Conservation (phyloP, 1,139 yeast genomes). For the Yamadazyma blattariae region DNA sequence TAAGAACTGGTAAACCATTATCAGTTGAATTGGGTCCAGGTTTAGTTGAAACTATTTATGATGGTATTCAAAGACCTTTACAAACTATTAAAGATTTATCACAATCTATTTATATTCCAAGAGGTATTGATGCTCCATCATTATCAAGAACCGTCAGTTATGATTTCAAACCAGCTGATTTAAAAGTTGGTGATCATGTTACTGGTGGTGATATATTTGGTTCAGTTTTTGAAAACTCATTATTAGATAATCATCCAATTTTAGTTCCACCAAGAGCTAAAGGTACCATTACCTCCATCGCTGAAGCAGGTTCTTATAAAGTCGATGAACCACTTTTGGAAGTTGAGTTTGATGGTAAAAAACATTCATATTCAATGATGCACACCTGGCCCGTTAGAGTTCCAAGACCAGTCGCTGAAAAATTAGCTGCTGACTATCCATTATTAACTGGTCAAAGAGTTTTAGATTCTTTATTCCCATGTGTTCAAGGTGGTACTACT, state of each 20-base stretch:
- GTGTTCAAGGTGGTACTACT: conserved; percentile 99
- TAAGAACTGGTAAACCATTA: conserved; percentile 96
- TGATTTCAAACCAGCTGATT: conserved; percentile 77
- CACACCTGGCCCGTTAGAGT: conserved; percentile 99
- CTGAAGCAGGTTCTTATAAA: conserved; percentile 85
- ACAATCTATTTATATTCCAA: conserved; percentile 92
- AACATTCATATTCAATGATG: conserved; percentile 82
- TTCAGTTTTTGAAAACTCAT: conserved; percentile 87
- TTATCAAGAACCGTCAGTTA: conserved; percentile 77
- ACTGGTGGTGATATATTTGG: conserved; percentile 98
- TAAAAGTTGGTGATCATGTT: conserved; percentile 94
- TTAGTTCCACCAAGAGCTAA: conserved; percentile 96
- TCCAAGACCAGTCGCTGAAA: conserved; percentile 97
- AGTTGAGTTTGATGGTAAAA: conserved; percentile 91
- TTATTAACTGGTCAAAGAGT: conserved; percentile 98
- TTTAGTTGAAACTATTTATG: conserved; percentile 96
- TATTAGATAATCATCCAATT: conserved; percentile 88
- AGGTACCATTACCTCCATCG: conserved; percentile 91
- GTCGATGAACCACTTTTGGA: conserved; percentile 88
- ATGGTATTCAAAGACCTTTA: conserved; percentile 98
- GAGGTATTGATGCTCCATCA: conserved; percentile 97
- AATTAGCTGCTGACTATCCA: conserved; percentile 89
- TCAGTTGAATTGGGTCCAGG: conserved; percentile 99
- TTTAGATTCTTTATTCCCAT: conserved; percentile 93
- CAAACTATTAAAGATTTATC: conserved; percentile 84